These are phyloP conservation scores for Phlyctochytrium arcticum DNA, from an alignment of 192 early-diverging fungal genomes.

Conservation along the genomic window DNA sequence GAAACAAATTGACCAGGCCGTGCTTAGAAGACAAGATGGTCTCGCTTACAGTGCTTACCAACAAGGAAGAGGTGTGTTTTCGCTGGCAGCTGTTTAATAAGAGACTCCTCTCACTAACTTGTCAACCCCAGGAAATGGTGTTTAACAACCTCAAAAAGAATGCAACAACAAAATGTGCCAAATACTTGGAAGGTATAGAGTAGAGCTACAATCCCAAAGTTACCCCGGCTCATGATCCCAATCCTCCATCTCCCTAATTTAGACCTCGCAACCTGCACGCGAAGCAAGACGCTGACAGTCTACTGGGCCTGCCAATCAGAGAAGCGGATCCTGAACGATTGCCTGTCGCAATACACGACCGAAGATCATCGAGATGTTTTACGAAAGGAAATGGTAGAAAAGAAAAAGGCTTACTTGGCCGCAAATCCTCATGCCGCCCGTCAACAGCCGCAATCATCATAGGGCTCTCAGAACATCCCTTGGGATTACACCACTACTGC, in stretches of 20 bases:
- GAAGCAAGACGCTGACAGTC: constrained; percentile 21
- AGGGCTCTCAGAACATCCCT: too few species aligned
- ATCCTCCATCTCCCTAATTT: background rate
- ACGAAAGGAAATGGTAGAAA: constrained; percentile 1
- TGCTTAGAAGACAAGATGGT: too few species aligned
- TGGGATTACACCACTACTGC: too few species aligned
- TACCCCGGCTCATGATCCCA: background rate
- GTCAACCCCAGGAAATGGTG: constrained; percentile 17
- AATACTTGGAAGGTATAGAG: constrained; percentile 12
- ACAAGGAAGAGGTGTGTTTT: constrained; percentile 12
- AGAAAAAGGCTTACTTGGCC: constrained; percentile 20
- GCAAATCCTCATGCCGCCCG: too few species aligned
- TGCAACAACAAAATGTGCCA: constrained; percentile 21
- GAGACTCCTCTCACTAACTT: background rate
- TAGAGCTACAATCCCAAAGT: background rate
- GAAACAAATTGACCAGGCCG: too few species aligned
- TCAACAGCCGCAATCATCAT: too few species aligned
- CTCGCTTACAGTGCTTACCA: constrained; percentile 16
- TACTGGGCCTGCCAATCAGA: constrained; percentile 22
- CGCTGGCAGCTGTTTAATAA: background rate
- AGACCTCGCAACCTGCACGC: constrained; percentile 25
- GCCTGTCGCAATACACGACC: constrained; percentile 29
- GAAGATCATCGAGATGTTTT: constrained; percentile 21
- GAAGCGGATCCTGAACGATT: constrained; percentile 23
- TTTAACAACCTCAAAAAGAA: constrained; percentile 24